Evolutionary conservation across 1,284 basidiomycete species (phyloP), one percentile per base, ranked within the genome.

Genomic region (Abortiporus biennis): DNA sequence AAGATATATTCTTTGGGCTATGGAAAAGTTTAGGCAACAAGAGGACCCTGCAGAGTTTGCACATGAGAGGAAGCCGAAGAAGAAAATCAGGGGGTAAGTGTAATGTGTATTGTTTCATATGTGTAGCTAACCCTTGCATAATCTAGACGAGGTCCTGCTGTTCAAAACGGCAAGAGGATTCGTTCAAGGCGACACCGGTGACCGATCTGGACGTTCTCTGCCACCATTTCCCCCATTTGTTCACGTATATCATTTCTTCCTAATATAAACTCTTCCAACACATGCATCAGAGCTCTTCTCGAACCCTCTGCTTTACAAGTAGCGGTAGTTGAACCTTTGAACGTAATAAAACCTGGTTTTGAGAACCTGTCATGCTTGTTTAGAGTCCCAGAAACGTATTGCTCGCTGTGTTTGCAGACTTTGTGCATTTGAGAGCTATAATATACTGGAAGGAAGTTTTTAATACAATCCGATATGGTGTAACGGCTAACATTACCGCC

Each of bases 1-100:
- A 48, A 88, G 85, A 54, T 90, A 89, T 54, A 76, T 89, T 46
- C 63, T 91, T 13, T 90, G 87, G 87, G 80, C 81, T 49, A 79
- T 89, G 75, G 78, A 86, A 54, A 89, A 85, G 55, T 91, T 73
- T 59, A 71, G 85, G 27, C 69, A 71, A 45, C 79, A 76, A 1
- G 51, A 69, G 29, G 63, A 76, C 1, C 67, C 84, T 2, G 54
- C 64, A 16, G 67, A 72, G 11, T 86, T 87, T 57, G 80, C 78
- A 3, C 75, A 85, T 49, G 76, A 80, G 38, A 58, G 72, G 8
- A 74, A 63, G 53, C 74, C 80, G 12, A 84, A 76, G 65, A 90
- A 87, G 67, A 85, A 74, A 48, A 72, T 86, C 53, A 70, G 87
- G 63, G 85, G 85, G 85, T 87, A 51, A 53, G 80, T 68, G 8